Evolutionary conservation across 2,329 filamentous ascomycete genomes (phyloP).

Genomic region (Sclerotinia minor): DNA sequence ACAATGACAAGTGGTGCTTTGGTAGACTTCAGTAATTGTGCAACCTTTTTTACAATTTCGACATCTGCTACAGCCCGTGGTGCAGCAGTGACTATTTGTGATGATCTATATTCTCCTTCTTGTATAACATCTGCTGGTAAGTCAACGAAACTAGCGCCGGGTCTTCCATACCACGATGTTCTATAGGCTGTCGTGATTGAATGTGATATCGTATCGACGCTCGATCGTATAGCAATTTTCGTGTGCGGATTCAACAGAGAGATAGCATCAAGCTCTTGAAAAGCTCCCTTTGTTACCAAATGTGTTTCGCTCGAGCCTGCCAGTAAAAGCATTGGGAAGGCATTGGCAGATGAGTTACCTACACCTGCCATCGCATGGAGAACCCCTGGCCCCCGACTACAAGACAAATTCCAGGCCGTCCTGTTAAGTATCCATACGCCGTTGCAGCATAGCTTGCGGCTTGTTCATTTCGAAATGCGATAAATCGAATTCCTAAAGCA

Average conservation of each 20-base stretch:
- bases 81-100: conserved; percentile 41
- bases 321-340: conserved; percentile 55
- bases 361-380: conserved; percentile 58
- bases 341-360: conserved; percentile 54
- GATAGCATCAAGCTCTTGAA: conserved; percentile 59
- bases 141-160: conserved; percentile 55
- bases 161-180: conserved; percentile 54
- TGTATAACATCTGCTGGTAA: conserved; percentile 58
- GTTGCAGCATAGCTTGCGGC: conserved; percentile 58
- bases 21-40: conserved; percentile 49
- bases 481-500: conserved; percentile 57
- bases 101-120: conserved; percentile 38
- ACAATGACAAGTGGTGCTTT: conserved; percentile 54
- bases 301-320: conserved; percentile 55
- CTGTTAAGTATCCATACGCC: conserved; percentile 59
- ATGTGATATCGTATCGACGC: conserved; percentile 48
- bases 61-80: conserved; percentile 50
- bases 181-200: conserved; percentile 54
- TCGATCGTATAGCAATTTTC: conserved; percentile 51
- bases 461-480: conserved; percentile 60
- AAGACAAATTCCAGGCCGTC: conserved; percentile 56
- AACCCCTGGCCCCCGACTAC: conserved; percentile 59
- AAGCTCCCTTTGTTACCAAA: conserved; percentile 53
- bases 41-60: conserved; percentile 46
- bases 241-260: conserved; percentile 54